Conservation (phyloP, 2,329 filamentous ascomycete genomes). For the Colletotrichum tofieldiae region DNA sequence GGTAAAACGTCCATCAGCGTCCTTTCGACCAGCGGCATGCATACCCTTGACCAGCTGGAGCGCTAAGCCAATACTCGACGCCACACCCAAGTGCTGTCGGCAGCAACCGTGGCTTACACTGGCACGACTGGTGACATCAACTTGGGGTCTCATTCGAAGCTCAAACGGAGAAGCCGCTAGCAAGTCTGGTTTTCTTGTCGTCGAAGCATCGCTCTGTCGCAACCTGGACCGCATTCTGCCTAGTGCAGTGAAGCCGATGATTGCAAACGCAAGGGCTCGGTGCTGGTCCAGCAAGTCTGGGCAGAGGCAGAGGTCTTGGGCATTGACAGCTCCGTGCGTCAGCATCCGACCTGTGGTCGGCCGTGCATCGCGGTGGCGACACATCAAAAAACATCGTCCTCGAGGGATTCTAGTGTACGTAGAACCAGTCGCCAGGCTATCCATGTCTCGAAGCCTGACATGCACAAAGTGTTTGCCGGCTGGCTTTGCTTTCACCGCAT, state of each 20-base stretch:
- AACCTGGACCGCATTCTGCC: constrained; percentile 21
- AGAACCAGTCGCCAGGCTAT: neutral
- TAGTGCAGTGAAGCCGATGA: constrained; percentile 10
- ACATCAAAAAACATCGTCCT: constrained; percentile 2
- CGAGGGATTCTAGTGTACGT: neutral
- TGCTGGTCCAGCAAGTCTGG: neutral
- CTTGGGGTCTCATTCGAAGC: neutral
- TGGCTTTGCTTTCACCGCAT: neutral
- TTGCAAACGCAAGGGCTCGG: neutral
- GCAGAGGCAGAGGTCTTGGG: neutral
- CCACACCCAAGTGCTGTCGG: neutral
- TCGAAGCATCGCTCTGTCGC: constrained; percentile 16
- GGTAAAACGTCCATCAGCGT: neutral
- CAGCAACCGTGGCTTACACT: neutral
- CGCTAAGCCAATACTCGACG: neutral
- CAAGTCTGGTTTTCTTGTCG: neutral
- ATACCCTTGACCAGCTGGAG: neutral
- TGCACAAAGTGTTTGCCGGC: neutral
- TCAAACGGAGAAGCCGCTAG: neutral
- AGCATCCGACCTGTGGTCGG: neutral
- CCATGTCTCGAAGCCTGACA: neutral
- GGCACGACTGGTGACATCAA: constrained; percentile 4
- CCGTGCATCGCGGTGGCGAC: constrained; percentile 15
- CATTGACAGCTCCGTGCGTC: neutral
- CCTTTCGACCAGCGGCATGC: too few relatives aligned